phyloP scores from a whole-genome alignment of 495 filamentous ascomycete species.

The Hamigera avellanea region DNA sequence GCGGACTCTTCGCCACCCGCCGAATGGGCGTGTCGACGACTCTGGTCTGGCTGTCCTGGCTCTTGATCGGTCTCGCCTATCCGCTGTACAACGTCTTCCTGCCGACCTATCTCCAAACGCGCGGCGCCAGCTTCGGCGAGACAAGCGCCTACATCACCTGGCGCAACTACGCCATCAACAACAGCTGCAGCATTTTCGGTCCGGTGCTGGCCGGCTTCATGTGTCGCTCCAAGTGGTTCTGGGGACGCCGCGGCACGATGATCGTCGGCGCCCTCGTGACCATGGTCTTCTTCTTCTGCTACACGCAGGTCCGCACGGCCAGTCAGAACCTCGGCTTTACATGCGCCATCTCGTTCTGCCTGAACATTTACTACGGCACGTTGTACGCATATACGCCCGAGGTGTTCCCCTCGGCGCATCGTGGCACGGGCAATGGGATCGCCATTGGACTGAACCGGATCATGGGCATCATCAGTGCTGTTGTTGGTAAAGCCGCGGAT shows the following conservation, averaged over 20 bases:
- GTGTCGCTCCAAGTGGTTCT: constrained; percentile 42
- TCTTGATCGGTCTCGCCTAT: constrained; percentile 58
- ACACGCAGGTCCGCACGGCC: constrained; percentile 47
- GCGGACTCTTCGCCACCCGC: constrained; percentile 50
- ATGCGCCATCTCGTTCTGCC: constrained; percentile 52
- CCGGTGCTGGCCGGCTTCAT: constrained; percentile 55
- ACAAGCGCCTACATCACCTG: constrained; percentile 43
- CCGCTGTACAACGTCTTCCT: constrained; percentile 63
- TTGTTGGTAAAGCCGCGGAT: constrained; percentile 49
- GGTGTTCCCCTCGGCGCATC: constrained; percentile 51
- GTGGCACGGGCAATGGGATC: constrained; percentile 60
- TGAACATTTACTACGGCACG: constrained; percentile 64
- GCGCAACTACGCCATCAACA: constrained; percentile 62
- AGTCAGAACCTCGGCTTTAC: constrained; percentile 54
- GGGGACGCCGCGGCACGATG: constrained; percentile 56
- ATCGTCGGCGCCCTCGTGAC: constrained; percentile 48
- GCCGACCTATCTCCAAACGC: constrained; percentile 34
- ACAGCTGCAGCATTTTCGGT: constrained; percentile 51
- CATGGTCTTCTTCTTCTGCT: constrained; percentile 59
- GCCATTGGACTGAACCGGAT: constrained; percentile 56
- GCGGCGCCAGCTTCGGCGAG: constrained; percentile 34
- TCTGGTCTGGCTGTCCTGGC: constrained; percentile 60
- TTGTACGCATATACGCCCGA: constrained; percentile 53
- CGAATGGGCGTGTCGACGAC: constrained; percentile 48
- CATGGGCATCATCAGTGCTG: constrained; percentile 60